Evolutionary conservation across 768 basidiomycete species (phyloP).

Genomic region (Dacryopinax primogenitus): DNA sequence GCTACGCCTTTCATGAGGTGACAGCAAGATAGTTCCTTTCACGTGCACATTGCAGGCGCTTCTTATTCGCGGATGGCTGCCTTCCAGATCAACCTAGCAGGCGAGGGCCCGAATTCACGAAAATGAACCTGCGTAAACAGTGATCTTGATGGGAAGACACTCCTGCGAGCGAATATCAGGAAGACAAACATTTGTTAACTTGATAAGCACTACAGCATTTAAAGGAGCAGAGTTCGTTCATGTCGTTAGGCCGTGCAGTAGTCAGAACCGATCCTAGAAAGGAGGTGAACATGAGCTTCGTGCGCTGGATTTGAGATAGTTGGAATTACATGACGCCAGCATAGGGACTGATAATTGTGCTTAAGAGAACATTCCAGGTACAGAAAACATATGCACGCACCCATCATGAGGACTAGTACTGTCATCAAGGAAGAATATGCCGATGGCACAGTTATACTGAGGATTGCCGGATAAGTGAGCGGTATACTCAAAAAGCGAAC

Average conservation of each 20-base stretch:
- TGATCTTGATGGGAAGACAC: too few relatives aligned
- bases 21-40: too few relatives aligned
- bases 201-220: background rate
- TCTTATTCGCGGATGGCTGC: too few relatives aligned
- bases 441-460: background rate
- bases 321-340: background rate
- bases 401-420: background rate
- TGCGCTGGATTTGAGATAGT: background rate
- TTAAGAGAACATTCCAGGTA: background rate
- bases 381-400: background rate
- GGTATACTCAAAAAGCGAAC: background rate
- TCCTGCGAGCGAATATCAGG: background rate
- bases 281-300: background rate
- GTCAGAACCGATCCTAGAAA: background rate
- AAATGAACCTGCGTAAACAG: too few relatives aligned
- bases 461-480: background rate
- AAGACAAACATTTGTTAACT: background rate
- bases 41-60: too few relatives aligned
- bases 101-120: too few relatives aligned
- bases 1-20: background rate
- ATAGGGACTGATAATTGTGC: background rate
- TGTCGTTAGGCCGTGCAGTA: background rate
- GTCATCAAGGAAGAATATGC: background rate
- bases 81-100: too few relatives aligned
- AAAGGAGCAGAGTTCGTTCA: background rate